Evolutionary conservation across 305 asterid genomes (phyloP).

Genomic region (Ruellia speciosa): DNA sequence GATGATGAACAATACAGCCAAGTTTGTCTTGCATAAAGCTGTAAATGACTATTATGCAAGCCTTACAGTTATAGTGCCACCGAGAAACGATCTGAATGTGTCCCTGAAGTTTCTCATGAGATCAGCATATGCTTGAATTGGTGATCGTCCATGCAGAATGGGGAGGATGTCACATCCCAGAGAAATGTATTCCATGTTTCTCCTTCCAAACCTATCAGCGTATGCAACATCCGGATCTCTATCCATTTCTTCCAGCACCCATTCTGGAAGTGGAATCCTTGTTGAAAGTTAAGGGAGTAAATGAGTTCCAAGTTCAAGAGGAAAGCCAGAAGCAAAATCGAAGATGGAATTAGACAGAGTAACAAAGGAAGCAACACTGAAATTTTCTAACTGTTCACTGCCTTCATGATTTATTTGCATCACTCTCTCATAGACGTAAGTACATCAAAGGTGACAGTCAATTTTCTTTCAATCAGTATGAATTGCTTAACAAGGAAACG

Average conservation of each 20-base stretch:
- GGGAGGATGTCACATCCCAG: slow-evolving; percentile 75
- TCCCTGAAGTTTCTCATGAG: slow-evolving; percentile 74
- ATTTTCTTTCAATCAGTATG: too few species aligned
- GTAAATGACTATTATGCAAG: slow-evolving; percentile 6
- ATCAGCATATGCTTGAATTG: slow-evolving; percentile 72
- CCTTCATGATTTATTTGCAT: too few species aligned
- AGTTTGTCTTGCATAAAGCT: not conserved
- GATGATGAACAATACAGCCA: too few species aligned
- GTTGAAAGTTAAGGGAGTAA: slow-evolving; percentile 19
- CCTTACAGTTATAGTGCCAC: slow-evolving; percentile 59
- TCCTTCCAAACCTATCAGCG: slow-evolving; percentile 62
- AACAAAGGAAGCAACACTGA: too few species aligned
- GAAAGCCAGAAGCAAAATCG: slow-evolving; percentile 10
- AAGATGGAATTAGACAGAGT: not conserved
- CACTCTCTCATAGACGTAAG: too few species aligned
- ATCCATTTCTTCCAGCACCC: slow-evolving; percentile 69
- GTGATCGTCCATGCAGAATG: slow-evolving; percentile 63
- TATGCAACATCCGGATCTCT: slow-evolving; percentile 56
- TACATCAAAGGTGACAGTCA: too few species aligned
- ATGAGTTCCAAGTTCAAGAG: slow-evolving; percentile 21
- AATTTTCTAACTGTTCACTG: too few species aligned
- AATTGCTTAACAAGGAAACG: too few species aligned
- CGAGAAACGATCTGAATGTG: slow-evolving; percentile 57
- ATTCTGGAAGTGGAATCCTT: slow-evolving; percentile 75
- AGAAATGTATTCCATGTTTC: slow-evolving; percentile 60